phyloP scores from a whole-genome alignment of 768 basidiomycete species.

The Lactarius hengduanensis region DNA sequence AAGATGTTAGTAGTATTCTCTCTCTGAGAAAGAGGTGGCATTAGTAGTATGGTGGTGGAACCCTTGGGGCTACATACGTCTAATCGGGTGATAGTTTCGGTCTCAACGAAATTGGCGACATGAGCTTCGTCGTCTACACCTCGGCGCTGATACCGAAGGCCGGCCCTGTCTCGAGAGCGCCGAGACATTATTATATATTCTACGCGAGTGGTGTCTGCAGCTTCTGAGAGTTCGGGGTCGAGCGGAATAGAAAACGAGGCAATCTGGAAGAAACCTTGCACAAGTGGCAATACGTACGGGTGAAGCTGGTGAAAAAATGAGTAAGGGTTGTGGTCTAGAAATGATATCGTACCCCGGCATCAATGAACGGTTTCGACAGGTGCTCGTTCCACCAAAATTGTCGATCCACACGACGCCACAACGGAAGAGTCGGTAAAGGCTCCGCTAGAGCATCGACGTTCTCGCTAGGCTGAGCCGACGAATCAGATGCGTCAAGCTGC shows the following conservation, averaged over 20 bases:
- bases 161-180: slow-evolving; percentile 84
- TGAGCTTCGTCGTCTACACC: slow-evolving; percentile 92
- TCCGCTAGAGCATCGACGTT: slow-evolving; percentile 60
- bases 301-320: slow-evolving; percentile 53
- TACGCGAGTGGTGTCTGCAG: slow-evolving; percentile 45
- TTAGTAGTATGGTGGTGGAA: neutral
- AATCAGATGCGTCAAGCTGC: slow-evolving; percentile 53
- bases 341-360: slow-evolving; percentile 65
- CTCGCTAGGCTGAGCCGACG: slow-evolving; percentile 35
- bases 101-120: slow-evolving; percentile 96
- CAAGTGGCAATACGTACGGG: slow-evolving; percentile 82
- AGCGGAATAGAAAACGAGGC: slow-evolving; percentile 63
- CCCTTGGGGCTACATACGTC: slow-evolving; percentile 51
- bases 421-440: slow-evolving; percentile 72
- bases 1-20: slow-evolving; percentile 77
- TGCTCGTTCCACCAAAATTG: slow-evolving; percentile 98
- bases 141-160: slow-evolving; percentile 89
- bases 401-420: slow-evolving; percentile 88
- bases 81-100: slow-evolving; percentile 83
- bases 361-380: slow-evolving; percentile 79
- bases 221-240: slow-evolving; percentile 41
- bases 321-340: neutral
- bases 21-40: slow-evolving; percentile 45
- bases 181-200: slow-evolving; percentile 85
- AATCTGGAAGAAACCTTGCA: slow-evolving; percentile 90